A percentile compares a stretch with the other conserved stretches of the same genome.
Evolutionary conservation across 441 rosid species (phyloP).

Genomic region (Euphorbia celastroides): DNA sequence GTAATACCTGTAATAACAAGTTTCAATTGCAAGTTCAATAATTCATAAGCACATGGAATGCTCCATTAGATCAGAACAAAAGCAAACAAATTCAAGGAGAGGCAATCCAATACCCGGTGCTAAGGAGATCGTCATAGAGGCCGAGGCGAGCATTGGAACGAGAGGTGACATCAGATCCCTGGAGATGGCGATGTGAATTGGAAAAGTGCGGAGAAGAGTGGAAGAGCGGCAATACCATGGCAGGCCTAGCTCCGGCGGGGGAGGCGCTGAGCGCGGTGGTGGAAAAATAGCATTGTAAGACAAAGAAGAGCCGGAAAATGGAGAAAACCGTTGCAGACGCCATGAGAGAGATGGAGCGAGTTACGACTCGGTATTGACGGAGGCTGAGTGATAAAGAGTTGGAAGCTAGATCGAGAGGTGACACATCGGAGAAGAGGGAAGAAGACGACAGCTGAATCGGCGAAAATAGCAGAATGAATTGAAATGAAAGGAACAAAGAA

Average conservation of each 20-base stretch:
- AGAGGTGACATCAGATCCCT: constrained; percentile 32
- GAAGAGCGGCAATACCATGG: constrained; percentile 65
- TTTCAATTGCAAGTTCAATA: neutral
- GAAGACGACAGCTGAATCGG: no score
- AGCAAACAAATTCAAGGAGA: neutral
- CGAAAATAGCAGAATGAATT: neutral
- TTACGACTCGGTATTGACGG: neutral
- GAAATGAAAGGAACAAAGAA: neutral
- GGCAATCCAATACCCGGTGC: constrained; percentile 46
- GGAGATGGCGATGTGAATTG: constrained; percentile 48
- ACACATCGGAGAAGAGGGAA: neutral
- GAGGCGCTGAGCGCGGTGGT: constrained; percentile 18
- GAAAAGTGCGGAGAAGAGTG: constrained; percentile 40
- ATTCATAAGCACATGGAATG: neutral
- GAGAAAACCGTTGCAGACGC: constrained; percentile 15
- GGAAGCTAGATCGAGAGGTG: neutral
- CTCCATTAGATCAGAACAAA: neutral
- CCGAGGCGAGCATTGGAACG: constrained; percentile 66
- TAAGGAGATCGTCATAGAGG: constrained; percentile 92
- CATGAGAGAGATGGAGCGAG: constrained; percentile 22
- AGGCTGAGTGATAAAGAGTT: neutral
- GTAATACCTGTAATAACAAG: constrained; percentile 50
- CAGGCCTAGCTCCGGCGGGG: constrained; percentile 30
- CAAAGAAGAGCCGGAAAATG: constrained; percentile 7
- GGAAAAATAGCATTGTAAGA: neutral